Evolutionary conservation across 108 stramenopile species (phyloP), one percentile per base, ranked within the genome.

Genomic region (Nitzschia sp.): DNA sequence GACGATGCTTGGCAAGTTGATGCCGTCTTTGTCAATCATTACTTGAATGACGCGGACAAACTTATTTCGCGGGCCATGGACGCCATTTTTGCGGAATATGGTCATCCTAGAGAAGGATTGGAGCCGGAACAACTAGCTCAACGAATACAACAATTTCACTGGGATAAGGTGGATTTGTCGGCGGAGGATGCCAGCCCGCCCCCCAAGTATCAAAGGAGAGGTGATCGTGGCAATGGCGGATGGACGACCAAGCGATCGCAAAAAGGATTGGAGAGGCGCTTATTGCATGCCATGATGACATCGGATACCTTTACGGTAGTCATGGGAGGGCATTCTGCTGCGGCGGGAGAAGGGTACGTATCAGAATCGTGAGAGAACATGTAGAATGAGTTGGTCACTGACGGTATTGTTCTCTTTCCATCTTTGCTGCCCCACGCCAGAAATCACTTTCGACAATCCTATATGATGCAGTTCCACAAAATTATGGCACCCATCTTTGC

Each of bases 211-310:
- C 28, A 3, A 18, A 32, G 46, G 51, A 31, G 56, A 61, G 80
- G 84, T 23, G 55, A 61, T 26, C 56, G 64, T 21, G 69, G 75
- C 27, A 82, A 77, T 25, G 87, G 88, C 26, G 93, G 89, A 59
- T 94, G 93, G 93, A 90, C 89, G 6, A 91, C 93, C 13, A 59
- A 73, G 25, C 78, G 87, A 27, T 79, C 80, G 21, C 72, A 84
- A 35, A 67, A 85, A 32, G 93, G 93, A 46, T 68, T 94, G 51
- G 80, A 85, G 51, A 79, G 86, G 25, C 78, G 91, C 32, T 73
- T 95, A 19, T 66, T 91, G 30, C 94, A 95, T 78, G 88, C 94
- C 46, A 86, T 95, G 81, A 87, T 92, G 85, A 92, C 91, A 60
- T 81, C 86, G 51, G 86, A 85, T 60, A 79, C 71, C 1, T 95